Evolutionary conservation across 148 eudicot species (phyloP), one percentile per base, ranked within the genome.

Genomic region (Vaccinium darrowii): DNA sequence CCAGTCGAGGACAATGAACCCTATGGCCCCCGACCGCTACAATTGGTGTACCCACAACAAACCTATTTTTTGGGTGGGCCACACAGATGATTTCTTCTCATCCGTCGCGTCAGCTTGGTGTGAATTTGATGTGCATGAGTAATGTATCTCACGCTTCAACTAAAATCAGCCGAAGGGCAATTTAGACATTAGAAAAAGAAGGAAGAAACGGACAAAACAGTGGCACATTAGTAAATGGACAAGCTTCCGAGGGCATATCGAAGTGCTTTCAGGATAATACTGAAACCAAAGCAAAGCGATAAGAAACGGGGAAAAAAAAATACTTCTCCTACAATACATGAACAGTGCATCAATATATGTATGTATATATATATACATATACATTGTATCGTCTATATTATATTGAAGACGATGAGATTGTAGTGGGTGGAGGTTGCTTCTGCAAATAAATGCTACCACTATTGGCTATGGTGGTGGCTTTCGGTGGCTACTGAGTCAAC

Each of bases 191-290:
- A 18, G 4, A 25, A 12, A 62, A 39, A 18, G 1, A 30, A 27
- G 21, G 30, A 36, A 53, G 84, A 83, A 72, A 19, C 52, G 52
- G 84, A 83, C 84, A 83, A 83, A 81, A 83, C 0, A 5, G 78
- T 69, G 84, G 78, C 73, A 52, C 19, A 18, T 5, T 2, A 30
- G 84, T 72, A 39, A 83, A 72, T 83, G 33, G 6, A 36, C 6
- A 4, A 72, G 6, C 51, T 73, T 11, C n/a, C 36, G 1, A 21
- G 21, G 65, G 79, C 52, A 72, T 1, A 21, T 33, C 7, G 6
- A 18, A 27, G 51, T 15, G 5, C 13, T 0, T 18, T 43, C 23
- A 71, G 51, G 78, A 82, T 69, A 67, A 82, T 25, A 14, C 60
- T 9, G 77, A 23, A 63, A 82, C 23, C 60, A 67, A 82, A 39